Evolutionary conservation across 352 stramenopile genomes (phyloP).

Genomic region (Globisporangium nunn): DNA sequence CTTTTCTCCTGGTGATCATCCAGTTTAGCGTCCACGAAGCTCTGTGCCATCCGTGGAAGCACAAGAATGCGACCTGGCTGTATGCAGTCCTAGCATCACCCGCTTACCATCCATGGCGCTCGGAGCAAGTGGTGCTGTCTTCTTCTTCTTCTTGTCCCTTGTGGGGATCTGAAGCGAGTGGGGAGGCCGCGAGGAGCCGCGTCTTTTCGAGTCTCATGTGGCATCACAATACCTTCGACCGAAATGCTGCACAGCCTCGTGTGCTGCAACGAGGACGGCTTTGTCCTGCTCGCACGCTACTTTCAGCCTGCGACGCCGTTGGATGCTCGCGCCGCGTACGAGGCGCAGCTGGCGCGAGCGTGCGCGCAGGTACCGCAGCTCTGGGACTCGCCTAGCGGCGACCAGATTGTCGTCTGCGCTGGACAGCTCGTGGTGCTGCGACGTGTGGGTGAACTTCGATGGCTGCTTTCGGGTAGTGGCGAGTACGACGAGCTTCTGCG

Average conservation of each 20-base stretch:
- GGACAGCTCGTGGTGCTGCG: conserved; percentile 55
- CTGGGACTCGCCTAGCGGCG: conserved; percentile 20
- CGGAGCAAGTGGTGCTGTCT: neutral
- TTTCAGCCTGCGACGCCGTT: conserved; percentile 42
- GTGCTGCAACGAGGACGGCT: conserved; percentile 57
- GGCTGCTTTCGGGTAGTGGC: conserved; percentile 47
- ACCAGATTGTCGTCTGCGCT: conserved; percentile 46
- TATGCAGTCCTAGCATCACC: neutral
- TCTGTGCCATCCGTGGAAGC: too few relatives aligned
- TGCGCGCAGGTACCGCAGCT: conserved; percentile 28
- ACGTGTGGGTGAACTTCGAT: conserved; percentile 46
- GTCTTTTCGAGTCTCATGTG: neutral
- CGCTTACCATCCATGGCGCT: conserved; percentile 23
- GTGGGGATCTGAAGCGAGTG: neutral
- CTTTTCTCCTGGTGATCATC: conserved; percentile 1
- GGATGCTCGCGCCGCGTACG: conserved; percentile 35
- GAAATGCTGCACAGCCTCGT: conserved; percentile 63
- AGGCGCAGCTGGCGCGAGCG: conserved; percentile 41
- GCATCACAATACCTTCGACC: neutral
- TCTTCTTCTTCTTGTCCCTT: neutral
- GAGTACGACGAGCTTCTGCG: conserved; percentile 73
- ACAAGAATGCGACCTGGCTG: neutral
- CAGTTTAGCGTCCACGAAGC: too few relatives aligned
- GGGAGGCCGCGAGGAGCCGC: neutral
- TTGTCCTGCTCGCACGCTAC: conserved; percentile 61